Conservation (phyloP, 495 filamentous ascomycete genomes). For the Penicillium lividum region DNA sequence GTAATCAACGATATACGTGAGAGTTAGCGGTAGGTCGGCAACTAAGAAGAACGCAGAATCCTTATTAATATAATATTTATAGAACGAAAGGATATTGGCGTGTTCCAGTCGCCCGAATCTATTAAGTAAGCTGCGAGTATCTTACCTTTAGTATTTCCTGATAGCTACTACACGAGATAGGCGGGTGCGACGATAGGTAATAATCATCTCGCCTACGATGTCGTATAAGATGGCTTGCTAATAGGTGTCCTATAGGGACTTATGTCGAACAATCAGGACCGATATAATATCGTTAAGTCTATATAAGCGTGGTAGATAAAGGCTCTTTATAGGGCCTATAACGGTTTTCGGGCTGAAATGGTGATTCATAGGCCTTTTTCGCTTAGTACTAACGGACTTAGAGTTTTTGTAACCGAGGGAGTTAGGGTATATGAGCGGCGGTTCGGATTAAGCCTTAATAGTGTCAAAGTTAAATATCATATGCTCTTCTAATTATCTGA, state of each 20-base stretch:
- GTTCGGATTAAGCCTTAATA: conserved; percentile 9
- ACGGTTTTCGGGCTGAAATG: conserved; percentile 2
- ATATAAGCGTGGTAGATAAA: conserved; percentile 3
- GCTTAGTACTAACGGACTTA: not conserved
- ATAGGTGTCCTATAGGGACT: conserved; percentile 14
- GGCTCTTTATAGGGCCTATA: conserved; percentile 2
- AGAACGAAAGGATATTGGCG: not conserved
- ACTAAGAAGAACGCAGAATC: conserved; percentile 11
- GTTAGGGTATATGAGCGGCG: not conserved
- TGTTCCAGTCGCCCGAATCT: conserved; percentile 8
- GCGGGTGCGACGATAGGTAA: conserved; percentile 8
- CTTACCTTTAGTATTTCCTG: conserved; percentile 4
- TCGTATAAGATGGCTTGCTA: conserved; percentile 10
- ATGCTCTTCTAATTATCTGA: conserved; percentile 2
- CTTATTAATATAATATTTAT: conserved; percentile 3
- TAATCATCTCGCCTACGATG: conserved; percentile 8
- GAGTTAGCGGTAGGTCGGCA: conserved; percentile 9
- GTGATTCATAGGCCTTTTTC: not conserved
- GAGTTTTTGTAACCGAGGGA: not conserved
- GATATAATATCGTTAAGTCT: conserved; percentile 1
- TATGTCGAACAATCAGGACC: conserved; percentile 11
- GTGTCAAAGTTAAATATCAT: conserved; percentile 9
- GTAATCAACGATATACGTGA: not conserved
- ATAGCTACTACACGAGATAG: conserved; percentile 13
- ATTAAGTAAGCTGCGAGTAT: conserved; percentile 8